Percentiles rank a stretch among this genome's conserved stretches.
Evolutionary conservation across 2,329 filamentous ascomycete genomes (phyloP).

Genomic region (Harringtonia lauricola): DNA sequence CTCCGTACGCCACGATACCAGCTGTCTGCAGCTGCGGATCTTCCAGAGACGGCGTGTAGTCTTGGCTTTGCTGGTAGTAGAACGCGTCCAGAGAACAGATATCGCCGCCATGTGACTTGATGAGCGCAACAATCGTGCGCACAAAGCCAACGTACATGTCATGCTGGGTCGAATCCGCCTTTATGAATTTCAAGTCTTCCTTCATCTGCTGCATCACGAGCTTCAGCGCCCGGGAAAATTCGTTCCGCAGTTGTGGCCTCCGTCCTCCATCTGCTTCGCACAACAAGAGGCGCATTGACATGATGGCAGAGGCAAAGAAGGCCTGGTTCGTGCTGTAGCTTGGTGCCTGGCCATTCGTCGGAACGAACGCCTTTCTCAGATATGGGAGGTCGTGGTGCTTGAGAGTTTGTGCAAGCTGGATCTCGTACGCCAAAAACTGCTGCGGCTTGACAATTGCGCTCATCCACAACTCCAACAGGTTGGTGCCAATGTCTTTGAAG

Average conservation of each 20-base stretch:
- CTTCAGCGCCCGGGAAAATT: conserved; percentile 32
- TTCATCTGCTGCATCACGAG: conserved; percentile 43
- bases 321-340: conserved; percentile 36
- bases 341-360: conserved; percentile 23
- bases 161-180: conserved; percentile 26
- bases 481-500: conserved; percentile 33
- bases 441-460: conserved; percentile 39
- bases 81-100: conserved; percentile 43
- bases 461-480: conserved; percentile 40
- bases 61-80: conserved; percentile 43
- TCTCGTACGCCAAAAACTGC: conserved; percentile 34
- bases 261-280: conserved; percentile 24
- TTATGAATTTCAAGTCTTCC: conserved; percentile 31
- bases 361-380: conserved; percentile 26
- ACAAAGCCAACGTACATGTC: conserved; percentile 38
- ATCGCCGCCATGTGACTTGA: conserved; percentile 41
- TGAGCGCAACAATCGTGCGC: conserved; percentile 38
- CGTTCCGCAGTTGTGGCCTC: conserved; percentile 25
- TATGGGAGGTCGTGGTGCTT: conserved; percentile 29
- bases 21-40: conserved; percentile 47
- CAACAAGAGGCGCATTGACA: conserved; percentile 38
- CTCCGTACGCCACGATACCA: conserved; percentile 42
- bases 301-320: conserved; percentile 37
- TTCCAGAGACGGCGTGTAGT: conserved; percentile 42
- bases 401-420: conserved; percentile 35